Conservation (phyloP, 1,284 basidiomycete genomes). For the Trichosporon ovoides region DNA sequence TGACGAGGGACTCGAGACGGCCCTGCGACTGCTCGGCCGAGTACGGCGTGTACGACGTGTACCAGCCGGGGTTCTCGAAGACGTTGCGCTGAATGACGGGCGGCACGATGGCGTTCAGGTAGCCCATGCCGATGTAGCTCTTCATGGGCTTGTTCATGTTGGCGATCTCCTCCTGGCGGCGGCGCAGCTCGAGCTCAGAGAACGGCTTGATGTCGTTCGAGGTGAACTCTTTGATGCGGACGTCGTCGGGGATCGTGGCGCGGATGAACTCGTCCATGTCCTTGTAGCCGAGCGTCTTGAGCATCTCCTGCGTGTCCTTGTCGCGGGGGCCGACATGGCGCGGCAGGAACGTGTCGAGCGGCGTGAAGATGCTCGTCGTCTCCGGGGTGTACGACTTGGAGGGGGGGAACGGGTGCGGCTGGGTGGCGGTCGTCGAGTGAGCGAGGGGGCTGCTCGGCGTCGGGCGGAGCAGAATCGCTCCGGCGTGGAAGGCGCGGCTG, state of each 20-base stretch:
- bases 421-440: constrained; percentile 43
- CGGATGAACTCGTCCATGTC: constrained; percentile 80
- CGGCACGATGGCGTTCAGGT: constrained; percentile 88
- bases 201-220: constrained; percentile 58
- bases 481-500: constrained; percentile 23
- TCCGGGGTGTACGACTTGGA: constrained; percentile 36
- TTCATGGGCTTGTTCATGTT: constrained; percentile 73
- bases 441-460: constrained; percentile 16
- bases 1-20: constrained; percentile 91
- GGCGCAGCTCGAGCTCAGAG: constrained; percentile 79
- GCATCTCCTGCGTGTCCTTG: constrained; percentile 69
- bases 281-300: constrained; percentile 69
- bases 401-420: constrained; percentile 40
- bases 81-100: constrained; percentile 90
- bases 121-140: constrained; percentile 97
- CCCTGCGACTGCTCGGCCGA: constrained; percentile 52
- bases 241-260: constrained; percentile 70
- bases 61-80: constrained; percentile 97
- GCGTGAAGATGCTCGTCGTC: constrained; percentile 57
- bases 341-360: constrained; percentile 79
- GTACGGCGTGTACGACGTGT: constrained; percentile 90
- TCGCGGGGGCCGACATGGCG: constrained; percentile 86
- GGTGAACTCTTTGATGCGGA: constrained; percentile 62
- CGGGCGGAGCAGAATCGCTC: constrained; percentile 21
- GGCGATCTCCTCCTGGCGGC: constrained; percentile 70